Percentiles rank a stretch among this genome's conserved stretches.
These are phyloP conservation scores for Perkinsus chesapeaki DNA, from an alignment of 169 alveolate genomes.

Conservation along the genomic window DNA sequence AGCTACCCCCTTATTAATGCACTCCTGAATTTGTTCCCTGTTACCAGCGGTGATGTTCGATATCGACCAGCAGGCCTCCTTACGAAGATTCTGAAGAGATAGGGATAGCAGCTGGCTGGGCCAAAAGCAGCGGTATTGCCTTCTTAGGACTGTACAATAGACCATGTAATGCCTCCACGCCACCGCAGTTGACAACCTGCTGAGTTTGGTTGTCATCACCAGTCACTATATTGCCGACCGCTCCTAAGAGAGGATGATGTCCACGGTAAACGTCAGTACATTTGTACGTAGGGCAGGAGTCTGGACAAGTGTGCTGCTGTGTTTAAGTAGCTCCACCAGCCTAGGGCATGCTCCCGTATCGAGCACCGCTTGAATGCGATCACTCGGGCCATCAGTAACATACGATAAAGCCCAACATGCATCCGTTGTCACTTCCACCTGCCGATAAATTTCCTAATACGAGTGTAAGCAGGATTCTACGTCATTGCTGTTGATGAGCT, in stretches of 20 bases:
- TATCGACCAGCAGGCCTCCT: conserved; percentile 96
- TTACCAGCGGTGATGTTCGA: conserved; percentile 93
- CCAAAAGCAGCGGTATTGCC: background rate
- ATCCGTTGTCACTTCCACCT: conserved; percentile 72
- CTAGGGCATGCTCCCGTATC: conserved; percentile 81
- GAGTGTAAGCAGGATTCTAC: conserved; percentile 22
- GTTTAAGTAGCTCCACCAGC: conserved; percentile 80
- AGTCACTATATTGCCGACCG: conserved; percentile 86
- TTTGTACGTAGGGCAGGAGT: conserved; percentile 77
- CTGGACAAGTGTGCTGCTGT: conserved; percentile 69
- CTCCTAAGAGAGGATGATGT: conserved; percentile 36
- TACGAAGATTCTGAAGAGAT: conserved; percentile 54
- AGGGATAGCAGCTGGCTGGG: background rate
- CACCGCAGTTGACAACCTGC: conserved; percentile 81
- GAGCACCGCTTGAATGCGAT: conserved; percentile 68
- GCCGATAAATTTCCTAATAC: background rate
- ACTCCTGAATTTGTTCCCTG: conserved; percentile 78
- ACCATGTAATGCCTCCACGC: conserved; percentile 62
- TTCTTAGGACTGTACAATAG: conserved; percentile 74
- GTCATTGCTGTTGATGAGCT: conserved; percentile 69
- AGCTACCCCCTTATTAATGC: conserved; percentile 42
- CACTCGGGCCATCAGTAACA: conserved; percentile 80
- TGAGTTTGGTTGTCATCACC: conserved; percentile 91
- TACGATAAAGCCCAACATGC: conserved; percentile 88
- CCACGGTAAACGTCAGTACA: background rate